Evolutionary conservation across 768 basidiomycete species (phyloP).

Genomic region (Trametes cingulata): DNA sequence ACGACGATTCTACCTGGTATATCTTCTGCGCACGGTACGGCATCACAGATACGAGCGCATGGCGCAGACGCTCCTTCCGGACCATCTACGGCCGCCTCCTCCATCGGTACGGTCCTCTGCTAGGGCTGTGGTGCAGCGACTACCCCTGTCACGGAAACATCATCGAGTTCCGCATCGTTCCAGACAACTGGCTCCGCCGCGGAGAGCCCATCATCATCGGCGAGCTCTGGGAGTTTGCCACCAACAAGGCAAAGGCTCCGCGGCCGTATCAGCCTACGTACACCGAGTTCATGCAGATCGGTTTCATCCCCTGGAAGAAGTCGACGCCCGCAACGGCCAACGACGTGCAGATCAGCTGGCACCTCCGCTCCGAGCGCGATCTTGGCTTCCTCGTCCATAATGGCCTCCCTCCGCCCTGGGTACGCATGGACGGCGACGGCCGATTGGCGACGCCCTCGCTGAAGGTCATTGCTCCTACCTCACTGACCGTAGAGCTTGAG

Average conservation of each 20-base stretch:
- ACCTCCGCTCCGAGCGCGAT: slow-evolving; percentile 13
- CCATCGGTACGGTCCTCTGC: slow-evolving; percentile 25
- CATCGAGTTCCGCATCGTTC: slow-evolving; percentile 26
- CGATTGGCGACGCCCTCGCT: slow-evolving; percentile 13
- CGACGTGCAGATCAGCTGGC: slow-evolving; percentile 17
- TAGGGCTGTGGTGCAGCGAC: slow-evolving; percentile 30
- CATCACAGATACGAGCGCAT: slow-evolving; percentile 10
- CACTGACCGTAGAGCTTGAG: neutral
- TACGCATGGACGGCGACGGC: slow-evolving; percentile 7
- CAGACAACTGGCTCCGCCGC: slow-evolving; percentile 11
- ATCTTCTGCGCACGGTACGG: slow-evolving; percentile 22
- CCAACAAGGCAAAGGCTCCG: neutral
- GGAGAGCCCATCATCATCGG: slow-evolving; percentile 22
- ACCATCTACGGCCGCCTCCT: slow-evolving; percentile 24
- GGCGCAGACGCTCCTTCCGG: slow-evolving; percentile 15
- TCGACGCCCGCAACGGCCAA: slow-evolving; percentile 2
- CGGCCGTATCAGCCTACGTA: slow-evolving; percentile 6
- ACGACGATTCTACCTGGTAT: slow-evolving; percentile 23
- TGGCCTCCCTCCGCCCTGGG: slow-evolving; percentile 6
- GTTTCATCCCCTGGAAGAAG: slow-evolving; percentile 3
- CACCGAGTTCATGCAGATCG: slow-evolving; percentile 19
- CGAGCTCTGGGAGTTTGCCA: slow-evolving; percentile 25
- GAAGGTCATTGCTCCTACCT: slow-evolving; percentile 20
- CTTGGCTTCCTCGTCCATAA: slow-evolving; percentile 10
- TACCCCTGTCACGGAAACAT: slow-evolving; percentile 25